Evolutionary conservation across 1,284 basidiomycete genomes (phyloP), one percentile per base, ranked within the genome.

Genomic region (Erythrobasidium hasegawianum): DNA sequence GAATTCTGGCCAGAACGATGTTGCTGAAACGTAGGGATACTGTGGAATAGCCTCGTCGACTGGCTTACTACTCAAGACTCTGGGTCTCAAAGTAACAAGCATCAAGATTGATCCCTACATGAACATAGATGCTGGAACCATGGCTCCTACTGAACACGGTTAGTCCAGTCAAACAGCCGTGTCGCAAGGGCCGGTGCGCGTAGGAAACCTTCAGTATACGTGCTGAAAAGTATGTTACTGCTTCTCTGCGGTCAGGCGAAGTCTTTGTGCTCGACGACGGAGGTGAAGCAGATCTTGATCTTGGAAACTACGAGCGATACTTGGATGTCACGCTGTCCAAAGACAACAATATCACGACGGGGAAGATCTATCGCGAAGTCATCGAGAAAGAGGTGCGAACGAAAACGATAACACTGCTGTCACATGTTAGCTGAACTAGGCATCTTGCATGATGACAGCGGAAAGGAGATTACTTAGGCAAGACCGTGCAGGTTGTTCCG

Each of bases 61-160:
- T 16, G 95, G 95, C 70, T 82, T 98, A 58, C 83, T 98, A 60
- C 83, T 98, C 77, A 97, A 97, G 82, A 97, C 91, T 55, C 86
- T 88, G 38, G 95, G 95, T 52, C 83, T 96, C 71, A 95, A 93
- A 79, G 95, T 97, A 75, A 98, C 96, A 1, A 89, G 96, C 26
- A 97, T 98, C 83, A 98, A 98, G 81, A 97, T 98, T 74, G 95
- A 98, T 79, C 95, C 95, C 22, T 98, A 98, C 77, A 97, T 98
- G 94, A 98, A 98, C 81, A 97, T 99, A 75, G 95, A 99, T 83
- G 96, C 95, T 40, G 96, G 96, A 49, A 97, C 95, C 33, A 99
- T 99, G 95, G 85, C 92, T 47, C 96, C 95, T 13, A 96, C 93
- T 39, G 95, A 98, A 79, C 95, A 98, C 78, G 96, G 93, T 89